Conservation (phyloP, 495 filamentous ascomycete species). For the Halenospora varia region DNA sequence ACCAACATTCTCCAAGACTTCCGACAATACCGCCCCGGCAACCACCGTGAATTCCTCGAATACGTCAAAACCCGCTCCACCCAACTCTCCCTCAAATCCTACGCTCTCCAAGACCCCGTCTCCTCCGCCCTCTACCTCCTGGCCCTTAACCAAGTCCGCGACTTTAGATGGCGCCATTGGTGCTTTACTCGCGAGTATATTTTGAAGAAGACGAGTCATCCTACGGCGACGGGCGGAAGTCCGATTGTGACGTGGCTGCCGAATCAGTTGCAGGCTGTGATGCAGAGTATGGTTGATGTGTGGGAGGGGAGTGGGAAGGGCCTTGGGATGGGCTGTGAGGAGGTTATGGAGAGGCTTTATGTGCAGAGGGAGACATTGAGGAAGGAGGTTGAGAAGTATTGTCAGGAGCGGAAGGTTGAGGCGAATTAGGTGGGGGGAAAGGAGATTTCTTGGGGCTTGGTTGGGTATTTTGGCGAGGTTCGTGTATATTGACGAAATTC, state of each 20-base stretch:
- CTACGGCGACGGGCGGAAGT: slow-evolving; percentile 85
- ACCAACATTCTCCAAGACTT: slow-evolving; percentile 84
- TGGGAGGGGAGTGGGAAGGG: slow-evolving; percentile 37
- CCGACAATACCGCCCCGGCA: slow-evolving; percentile 75
- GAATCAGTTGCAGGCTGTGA: slow-evolving; percentile 38
- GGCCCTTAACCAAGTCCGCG: slow-evolving; percentile 76
- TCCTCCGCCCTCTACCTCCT: slow-evolving; percentile 61
- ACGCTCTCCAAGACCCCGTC: slow-evolving; percentile 43
- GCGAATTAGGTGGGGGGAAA: background rate
- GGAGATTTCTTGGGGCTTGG: too few species aligned
- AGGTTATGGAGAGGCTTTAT: slow-evolving; percentile 68
- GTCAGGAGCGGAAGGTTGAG: slow-evolving; percentile 60
- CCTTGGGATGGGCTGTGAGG: slow-evolving; percentile 40
- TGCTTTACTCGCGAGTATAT: slow-evolving; percentile 94
- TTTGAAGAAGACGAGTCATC: slow-evolving; percentile 73
- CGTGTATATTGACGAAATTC: too few species aligned
- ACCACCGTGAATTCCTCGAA: slow-evolving; percentile 78
- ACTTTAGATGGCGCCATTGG: slow-evolving; percentile 93
- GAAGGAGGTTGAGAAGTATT: slow-evolving; percentile 79
- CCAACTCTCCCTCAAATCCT: slow-evolving; percentile 55
- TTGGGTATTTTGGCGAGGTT: too few species aligned
- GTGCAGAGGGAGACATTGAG: slow-evolving; percentile 65
- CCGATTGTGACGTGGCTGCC: slow-evolving; percentile 68
- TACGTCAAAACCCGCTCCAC: slow-evolving; percentile 57
- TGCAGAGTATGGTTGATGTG: slow-evolving; percentile 31